These are phyloP conservation scores for Cicer yamashitae DNA, from an alignment of 306 rosid species.

Conservation along the genomic window DNA sequence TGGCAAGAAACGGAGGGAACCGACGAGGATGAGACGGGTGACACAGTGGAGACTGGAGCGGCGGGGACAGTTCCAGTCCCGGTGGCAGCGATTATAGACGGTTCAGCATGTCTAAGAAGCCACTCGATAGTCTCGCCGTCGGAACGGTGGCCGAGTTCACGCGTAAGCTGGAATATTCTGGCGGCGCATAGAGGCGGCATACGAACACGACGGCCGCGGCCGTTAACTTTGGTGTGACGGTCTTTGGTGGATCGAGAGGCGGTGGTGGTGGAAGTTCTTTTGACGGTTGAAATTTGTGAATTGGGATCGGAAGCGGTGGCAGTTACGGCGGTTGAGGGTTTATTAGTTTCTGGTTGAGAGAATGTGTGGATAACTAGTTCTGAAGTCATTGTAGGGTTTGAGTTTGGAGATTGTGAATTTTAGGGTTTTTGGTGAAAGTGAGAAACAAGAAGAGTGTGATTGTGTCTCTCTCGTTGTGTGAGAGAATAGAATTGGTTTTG, in stretches of 20 bases:
- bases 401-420: slow-evolving; percentile 34
- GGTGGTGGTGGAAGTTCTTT: slow-evolving; percentile 22
- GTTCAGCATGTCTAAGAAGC: slow-evolving; percentile 91
- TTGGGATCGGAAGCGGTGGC: slow-evolving; percentile 29
- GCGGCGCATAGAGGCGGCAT: slow-evolving; percentile 98
- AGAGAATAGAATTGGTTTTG: background rate
- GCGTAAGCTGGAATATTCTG: slow-evolving; percentile 85
- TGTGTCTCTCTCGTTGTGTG: background rate
- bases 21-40: slow-evolving; percentile 44
- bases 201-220: slow-evolving; percentile 90
- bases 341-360: slow-evolving; percentile 40
- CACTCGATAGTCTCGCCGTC: slow-evolving; percentile 98
- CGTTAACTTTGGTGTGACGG: slow-evolving; percentile 95
- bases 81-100: slow-evolving; percentile 82
- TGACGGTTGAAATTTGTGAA: slow-evolving; percentile 42
- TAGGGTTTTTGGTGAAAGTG: slow-evolving; percentile 58
- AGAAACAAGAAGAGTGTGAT: background rate
- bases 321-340: slow-evolving; percentile 7
- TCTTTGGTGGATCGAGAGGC: slow-evolving; percentile 63
- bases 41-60: slow-evolving; percentile 49
- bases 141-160: slow-evolving; percentile 95
- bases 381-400: slow-evolving; percentile 55
- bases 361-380: slow-evolving; percentile 55
- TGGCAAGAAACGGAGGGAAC: slow-evolving; percentile 52
- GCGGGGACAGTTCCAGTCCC: slow-evolving; percentile 80